Evolutionary conservation across 2,329 filamentous ascomycete species (phyloP), one percentile per base, ranked within the genome.

Genomic region (Scolecobasidium constrictum): DNA sequence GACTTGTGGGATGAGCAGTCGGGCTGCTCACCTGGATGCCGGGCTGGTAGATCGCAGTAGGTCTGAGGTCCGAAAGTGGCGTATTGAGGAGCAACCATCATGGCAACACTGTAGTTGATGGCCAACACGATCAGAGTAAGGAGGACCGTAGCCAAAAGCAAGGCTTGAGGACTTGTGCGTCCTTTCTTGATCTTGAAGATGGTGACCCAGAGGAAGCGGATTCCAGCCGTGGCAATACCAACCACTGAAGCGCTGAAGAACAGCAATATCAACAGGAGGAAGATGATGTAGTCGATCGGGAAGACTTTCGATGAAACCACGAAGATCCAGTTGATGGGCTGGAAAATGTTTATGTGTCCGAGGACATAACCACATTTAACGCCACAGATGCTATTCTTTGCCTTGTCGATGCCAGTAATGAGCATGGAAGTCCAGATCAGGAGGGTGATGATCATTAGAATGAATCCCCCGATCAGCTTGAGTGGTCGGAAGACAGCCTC

Each of bases 31-130:
- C 77, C 78, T 0, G 75, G 71, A 45, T 75, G 67, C 28, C 67
- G 67, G 2, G 79, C 73, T 23, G 78, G 71, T 49, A 82, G 78
- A 53, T 86, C 81, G 64, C 92, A 98, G 66, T 88, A 95, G 1
- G 84, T 94, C 61, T 98, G 92, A 0, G 88, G 86, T 39, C 92
- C 92, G 57, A 86, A 98, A 43, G 83, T 93, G 37, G 90, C 78
- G 59, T 98, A 98, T 57, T 96, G 88, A 2, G 92, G 92, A 4
- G 87, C 92, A n/a, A 94, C 78, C 48, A 96, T 72, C 82, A 93
- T 94, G 45, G 86, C 83, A 34, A 96, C 69, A 6, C 86, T 78
- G 61, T 96, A 98, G 66, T 96, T 94, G 61, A 94, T 82, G 23
- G 86, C 92, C 35, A 98, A 68, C 2, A 85, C 85, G 50, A 93